Evolutionary conservation across 2,329 filamentous ascomycete species (phyloP).

Genomic region (Epichloe festucae): DNA sequence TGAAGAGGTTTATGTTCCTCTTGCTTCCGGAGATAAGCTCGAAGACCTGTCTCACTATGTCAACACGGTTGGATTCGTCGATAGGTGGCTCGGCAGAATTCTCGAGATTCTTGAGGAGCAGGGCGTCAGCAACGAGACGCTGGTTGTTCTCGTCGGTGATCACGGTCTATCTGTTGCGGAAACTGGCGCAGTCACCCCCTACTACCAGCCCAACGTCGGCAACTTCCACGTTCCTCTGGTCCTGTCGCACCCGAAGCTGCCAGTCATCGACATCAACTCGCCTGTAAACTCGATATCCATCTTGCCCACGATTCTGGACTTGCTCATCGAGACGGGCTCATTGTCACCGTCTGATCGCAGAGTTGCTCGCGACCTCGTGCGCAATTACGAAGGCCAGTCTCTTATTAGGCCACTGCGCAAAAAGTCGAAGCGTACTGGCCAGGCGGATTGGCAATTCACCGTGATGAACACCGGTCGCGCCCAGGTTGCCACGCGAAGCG

Average conservation of each 20-base stretch:
- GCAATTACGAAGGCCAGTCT: conserved; percentile 24
- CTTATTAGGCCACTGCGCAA: conserved; percentile 19
- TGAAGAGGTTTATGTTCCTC: conserved; percentile 14
- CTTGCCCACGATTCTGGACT: conserved; percentile 22
- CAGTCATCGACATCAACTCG: conserved; percentile 18
- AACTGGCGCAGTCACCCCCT: conserved; percentile 19
- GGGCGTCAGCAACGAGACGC: conserved; percentile 18
- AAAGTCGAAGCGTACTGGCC: conserved; percentile 8
- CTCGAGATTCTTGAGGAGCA: conserved; percentile 18
- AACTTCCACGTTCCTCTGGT: conserved; percentile 22
- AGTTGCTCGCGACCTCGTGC: conserved; percentile 17
- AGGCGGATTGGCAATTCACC: conserved; percentile 14
- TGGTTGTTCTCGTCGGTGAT: conserved; percentile 20
- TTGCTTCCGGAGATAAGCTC: conserved; percentile 13
- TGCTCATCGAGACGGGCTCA: conserved; percentile 21
- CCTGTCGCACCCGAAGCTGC: conserved; percentile 21
- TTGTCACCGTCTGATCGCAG: conserved; percentile 13
- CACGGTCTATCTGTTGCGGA: conserved; percentile 21
- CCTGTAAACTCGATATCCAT: conserved; percentile 20
- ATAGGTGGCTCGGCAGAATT: conserved; percentile 20
- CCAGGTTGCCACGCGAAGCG: conserved; percentile 11
- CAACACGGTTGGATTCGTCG: conserved; percentile 20
- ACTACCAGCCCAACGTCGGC: conserved; percentile 20
- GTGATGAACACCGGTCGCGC: conserved; percentile 15
- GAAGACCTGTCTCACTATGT: conserved; percentile 20